phyloP scores from a whole-genome alignment of 2,329 filamentous ascomycete genomes.

The Epicoccum sorghinum region DNA sequence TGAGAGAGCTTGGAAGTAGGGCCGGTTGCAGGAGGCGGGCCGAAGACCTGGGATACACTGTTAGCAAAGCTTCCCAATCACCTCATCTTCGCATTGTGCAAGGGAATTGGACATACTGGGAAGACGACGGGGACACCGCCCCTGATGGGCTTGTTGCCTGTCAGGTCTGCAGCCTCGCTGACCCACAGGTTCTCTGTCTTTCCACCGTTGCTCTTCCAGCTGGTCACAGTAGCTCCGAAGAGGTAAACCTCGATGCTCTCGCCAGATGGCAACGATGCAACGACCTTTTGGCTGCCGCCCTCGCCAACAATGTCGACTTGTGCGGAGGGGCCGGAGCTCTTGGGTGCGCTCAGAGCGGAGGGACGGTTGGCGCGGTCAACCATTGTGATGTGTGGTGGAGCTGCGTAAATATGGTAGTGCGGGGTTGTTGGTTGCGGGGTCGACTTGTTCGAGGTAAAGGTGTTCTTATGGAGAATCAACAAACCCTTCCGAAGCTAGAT shows the following conservation, averaged over 20 bases:
- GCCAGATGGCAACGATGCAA: conserved; percentile 82
- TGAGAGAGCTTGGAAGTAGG: conserved; percentile 82
- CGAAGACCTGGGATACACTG: conserved; percentile 71
- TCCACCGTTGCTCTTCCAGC: conserved; percentile 84
- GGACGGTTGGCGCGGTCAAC: conserved; percentile 88
- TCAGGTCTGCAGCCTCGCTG: conserved; percentile 78
- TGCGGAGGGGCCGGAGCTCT: conserved; percentile 67
- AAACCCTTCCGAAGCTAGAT: conserved; percentile 2
- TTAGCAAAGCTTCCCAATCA: conserved; percentile 9
- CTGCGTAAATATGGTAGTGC: conserved; percentile 5
- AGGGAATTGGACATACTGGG: conserved; percentile 65
- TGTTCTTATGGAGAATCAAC: not conserved
- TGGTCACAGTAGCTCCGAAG: conserved; percentile 90
- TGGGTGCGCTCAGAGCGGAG: conserved; percentile 65
- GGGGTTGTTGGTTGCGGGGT: conserved; percentile 1
- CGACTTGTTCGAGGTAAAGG: not conserved
- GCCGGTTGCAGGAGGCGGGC: conserved; percentile 72
- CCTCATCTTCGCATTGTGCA: not conserved
- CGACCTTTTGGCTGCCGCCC: conserved; percentile 72
- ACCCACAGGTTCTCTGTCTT: conserved; percentile 82
- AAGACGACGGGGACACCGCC: conserved; percentile 94
- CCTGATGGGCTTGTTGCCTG: conserved; percentile 87
- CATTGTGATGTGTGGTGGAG: conserved; percentile 52
- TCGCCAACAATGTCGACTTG: conserved; percentile 80
- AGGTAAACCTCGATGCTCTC: conserved; percentile 86